Conservation (phyloP, 2,329 filamentous ascomycete species). For the Chaetomiaceae sp. region DNA sequence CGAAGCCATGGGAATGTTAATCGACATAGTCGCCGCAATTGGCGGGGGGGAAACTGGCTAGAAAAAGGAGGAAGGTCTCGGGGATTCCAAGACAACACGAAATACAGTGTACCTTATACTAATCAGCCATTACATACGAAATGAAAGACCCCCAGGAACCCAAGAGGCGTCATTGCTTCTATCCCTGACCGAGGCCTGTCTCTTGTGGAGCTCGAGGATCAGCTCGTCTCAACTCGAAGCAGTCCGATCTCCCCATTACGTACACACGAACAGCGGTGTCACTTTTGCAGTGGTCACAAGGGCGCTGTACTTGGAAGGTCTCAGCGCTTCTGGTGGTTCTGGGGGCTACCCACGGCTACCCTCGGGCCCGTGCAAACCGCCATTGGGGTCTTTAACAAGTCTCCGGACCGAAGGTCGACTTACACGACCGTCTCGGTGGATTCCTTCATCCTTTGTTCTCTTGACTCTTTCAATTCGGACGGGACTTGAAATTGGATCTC, state of each 20-base stretch:
- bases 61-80: too few species aligned
- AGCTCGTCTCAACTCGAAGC: neutral
- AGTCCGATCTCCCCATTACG: conserved; percentile 9
- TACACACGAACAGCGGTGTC: conserved; percentile 12
- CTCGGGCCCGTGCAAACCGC: conserved; percentile 13
- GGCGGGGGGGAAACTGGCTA: too few species aligned
- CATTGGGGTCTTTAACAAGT: conserved; percentile 6
- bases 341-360: conserved; percentile 21
- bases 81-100: too few species aligned
- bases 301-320: neutral
- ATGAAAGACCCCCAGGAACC: too few species aligned
- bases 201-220: neutral
- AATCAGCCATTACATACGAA: too few species aligned
- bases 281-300: conserved; percentile 13
- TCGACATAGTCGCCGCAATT: too few species aligned
- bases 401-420: neutral
- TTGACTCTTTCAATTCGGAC: neutral
- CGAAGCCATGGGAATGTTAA: too few species aligned
- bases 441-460: neutral
- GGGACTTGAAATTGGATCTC: too few species aligned
- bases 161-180: too few species aligned
- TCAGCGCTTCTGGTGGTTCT: neutral
- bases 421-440: neutral
- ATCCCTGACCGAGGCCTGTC: neutral
- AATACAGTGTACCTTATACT: too few species aligned